Evolutionary conservation across 148 eudicot genomes (phyloP).

Genomic region (Heliosperma pusillum): DNA sequence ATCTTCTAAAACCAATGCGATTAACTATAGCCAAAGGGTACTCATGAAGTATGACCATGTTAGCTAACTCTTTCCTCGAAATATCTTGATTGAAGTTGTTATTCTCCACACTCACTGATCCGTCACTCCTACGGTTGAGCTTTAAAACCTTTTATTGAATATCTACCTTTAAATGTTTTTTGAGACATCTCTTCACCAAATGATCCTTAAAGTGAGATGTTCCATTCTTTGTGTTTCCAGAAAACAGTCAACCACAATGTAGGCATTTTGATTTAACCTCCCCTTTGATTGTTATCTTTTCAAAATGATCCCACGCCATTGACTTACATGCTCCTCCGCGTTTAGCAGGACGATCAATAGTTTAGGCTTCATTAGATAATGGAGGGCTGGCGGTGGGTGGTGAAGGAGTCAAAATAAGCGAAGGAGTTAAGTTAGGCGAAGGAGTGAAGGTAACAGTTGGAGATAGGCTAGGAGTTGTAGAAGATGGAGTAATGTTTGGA

Average conservation of each 20-base stretch:
- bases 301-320: constrained; percentile 5
- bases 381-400: neutral
- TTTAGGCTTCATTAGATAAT: neutral
- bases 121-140: neutral
- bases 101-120: neutral
- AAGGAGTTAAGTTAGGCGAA: neutral
- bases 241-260: neutral
- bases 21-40: constrained; percentile 16
- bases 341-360: neutral
- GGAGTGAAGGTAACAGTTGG: neutral
- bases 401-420: neutral
- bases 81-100: neutral
- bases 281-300: neutral
- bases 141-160: neutral
- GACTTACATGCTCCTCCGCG: neutral
- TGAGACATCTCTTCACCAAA: neutral
- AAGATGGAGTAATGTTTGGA: neutral
- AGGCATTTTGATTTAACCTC: neutral
- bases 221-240: neutral
- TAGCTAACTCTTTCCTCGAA: neutral
- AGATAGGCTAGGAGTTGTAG: no score
- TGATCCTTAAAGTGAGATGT: constrained; percentile 7
- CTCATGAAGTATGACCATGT: neutral
- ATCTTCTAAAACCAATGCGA: constrained; percentile 15
- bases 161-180: neutral